phyloP scores from a whole-genome alignment of 2,329 filamentous ascomycete genomes.

The Pleochaeta shiraiana region DNA sequence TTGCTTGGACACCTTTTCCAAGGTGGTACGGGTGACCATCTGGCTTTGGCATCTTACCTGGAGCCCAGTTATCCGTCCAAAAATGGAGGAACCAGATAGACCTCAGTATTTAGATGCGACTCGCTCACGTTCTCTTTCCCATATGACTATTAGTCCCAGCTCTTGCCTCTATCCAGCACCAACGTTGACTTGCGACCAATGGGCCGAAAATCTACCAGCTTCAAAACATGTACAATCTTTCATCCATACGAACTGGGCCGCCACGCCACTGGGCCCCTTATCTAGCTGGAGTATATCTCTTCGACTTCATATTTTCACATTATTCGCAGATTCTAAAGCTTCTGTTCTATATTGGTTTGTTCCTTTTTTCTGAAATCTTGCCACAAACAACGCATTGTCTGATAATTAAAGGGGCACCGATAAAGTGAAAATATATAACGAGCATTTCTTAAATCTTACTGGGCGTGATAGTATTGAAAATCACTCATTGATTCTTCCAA shows the following conservation, averaged over 20 bases:
- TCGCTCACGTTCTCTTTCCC: neutral
- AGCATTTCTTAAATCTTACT: conserved; percentile 11
- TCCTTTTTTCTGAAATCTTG: neutral
- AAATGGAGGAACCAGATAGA: too few relatives aligned
- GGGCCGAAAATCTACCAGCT: conserved; percentile 10
- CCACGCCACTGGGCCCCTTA: conserved; percentile 10
- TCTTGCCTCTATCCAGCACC: neutral
- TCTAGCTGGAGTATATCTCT: conserved; percentile 10
- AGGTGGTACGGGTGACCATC: too few relatives aligned
- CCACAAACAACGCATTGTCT: neutral
- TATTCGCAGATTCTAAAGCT: conserved; percentile 12
- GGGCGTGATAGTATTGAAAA: conserved; percentile 12
- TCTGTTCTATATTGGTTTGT: conserved; percentile 13
- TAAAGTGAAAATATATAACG: conserved; percentile 14
- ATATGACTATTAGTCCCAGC: neutral
- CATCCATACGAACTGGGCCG: conserved; percentile 11
- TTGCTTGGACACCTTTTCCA: too few relatives aligned
- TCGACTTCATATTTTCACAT: conserved; percentile 10
- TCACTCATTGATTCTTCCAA: conserved; percentile 10
- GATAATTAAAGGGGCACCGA: conserved; percentile 10
- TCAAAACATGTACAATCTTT: conserved; percentile 12
- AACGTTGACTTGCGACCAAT: conserved; percentile 7
- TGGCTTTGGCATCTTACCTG: neutral
- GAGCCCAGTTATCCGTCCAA: too few relatives aligned
- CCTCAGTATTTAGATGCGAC: too few relatives aligned